These are phyloP conservation scores for Picochlorum costavermella DNA, from an alignment of 139 green algal genomes.

Conservation along the genomic window DNA sequence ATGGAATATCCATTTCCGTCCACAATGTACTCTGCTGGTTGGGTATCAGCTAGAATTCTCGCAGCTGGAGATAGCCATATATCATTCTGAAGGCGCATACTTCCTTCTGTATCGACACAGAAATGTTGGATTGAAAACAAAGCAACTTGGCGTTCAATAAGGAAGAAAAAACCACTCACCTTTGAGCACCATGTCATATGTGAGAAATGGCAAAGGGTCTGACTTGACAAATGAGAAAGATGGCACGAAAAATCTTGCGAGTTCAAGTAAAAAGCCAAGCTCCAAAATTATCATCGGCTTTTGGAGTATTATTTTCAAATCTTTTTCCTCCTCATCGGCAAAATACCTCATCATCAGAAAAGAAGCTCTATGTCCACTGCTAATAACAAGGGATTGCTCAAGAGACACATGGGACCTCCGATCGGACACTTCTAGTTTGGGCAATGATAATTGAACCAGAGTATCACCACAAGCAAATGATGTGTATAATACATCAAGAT, in stretches of 20 bases:
- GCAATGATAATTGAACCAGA: conserved; percentile 49
- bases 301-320: conserved; percentile 65
- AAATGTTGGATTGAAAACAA: background rate
- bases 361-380: conserved; percentile 38
- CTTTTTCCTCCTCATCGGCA: conserved; percentile 19
- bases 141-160: background rate
- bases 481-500: conserved; percentile 49
- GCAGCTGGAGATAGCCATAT: conserved; percentile 74
- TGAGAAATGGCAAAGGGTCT: conserved; percentile 26
- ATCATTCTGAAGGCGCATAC: conserved; percentile 22
- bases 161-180: conserved; percentile 4
- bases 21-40: conserved; percentile 41
- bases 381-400: conserved; percentile 58
- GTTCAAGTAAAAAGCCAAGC: conserved; percentile 72
- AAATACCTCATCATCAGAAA: conserved; percentile 38
- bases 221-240: conserved; percentile 19
- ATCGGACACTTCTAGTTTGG: conserved; percentile 54
- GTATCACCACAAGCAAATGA: conserved; percentile 31
- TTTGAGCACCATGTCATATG: conserved; percentile 31
- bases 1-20: conserved; percentile 50
- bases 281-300: conserved; percentile 74
- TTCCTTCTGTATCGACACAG: background rate
- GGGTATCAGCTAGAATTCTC: conserved; percentile 74
- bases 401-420: conserved; percentile 46
- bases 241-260: conserved; percentile 69